phyloP scores from a whole-genome alignment of 345 rosid genomes.

The Heritiera littoralis region DNA sequence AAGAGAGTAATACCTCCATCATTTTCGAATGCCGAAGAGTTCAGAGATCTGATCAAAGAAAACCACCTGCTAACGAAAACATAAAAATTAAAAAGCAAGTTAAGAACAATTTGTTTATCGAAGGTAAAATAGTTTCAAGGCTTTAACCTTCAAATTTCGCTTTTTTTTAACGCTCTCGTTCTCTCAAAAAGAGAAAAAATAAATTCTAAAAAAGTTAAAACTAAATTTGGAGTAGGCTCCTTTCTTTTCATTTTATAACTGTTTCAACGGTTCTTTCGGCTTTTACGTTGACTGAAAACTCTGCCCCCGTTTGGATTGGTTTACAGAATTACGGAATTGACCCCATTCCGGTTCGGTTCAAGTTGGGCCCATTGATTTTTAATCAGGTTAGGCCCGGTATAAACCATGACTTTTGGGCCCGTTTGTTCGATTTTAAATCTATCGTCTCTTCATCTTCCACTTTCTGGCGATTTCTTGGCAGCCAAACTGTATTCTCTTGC shows the following conservation, averaged over 20 bases:
- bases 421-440: background rate
- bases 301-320: background rate
- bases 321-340: background rate
- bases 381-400: background rate
- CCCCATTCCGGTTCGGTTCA: background rate
- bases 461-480: background rate
- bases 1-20: slow-evolving; percentile 7
- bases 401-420: background rate
- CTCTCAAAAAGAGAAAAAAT: background rate
- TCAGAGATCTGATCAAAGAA: background rate
- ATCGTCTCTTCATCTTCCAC: background rate
- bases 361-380: background rate
- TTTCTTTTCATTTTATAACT: background rate
- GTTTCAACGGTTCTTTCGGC: background rate
- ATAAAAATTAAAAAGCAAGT: background rate
- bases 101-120: background rate
- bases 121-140: background rate
- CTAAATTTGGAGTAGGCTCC: background rate
- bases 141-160: background rate
- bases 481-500: background rate
- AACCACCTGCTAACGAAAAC: background rate
- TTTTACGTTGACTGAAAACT: background rate
- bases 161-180: background rate
- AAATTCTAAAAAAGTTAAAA: background rate
- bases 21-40: background rate